These are phyloP conservation scores for Aethionema arabicum DNA, from an alignment of 345 rosid species.

Conservation along the genomic window DNA sequence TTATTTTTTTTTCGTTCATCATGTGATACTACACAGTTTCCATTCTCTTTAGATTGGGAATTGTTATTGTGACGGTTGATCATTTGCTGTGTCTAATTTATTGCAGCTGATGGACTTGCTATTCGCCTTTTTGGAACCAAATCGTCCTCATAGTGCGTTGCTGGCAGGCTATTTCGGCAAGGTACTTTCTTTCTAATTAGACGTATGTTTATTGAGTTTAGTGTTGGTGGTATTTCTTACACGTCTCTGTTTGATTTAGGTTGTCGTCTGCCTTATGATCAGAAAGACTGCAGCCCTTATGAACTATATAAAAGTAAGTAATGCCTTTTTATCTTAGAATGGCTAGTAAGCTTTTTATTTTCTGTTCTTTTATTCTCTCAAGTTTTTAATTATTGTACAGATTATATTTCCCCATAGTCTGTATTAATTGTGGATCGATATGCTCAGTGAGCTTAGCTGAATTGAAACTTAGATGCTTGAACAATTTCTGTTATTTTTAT, in stretches of 20 bases:
- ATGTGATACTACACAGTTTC: neutral
- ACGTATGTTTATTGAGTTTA: conserved; percentile 11
- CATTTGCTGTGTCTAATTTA: conserved; percentile 13
- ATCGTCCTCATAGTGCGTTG: conserved; percentile 76
- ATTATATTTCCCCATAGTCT: conserved; percentile 11
- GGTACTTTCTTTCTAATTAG: conserved; percentile 41
- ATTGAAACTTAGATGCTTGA: neutral
- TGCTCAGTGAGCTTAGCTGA: conserved; percentile 18
- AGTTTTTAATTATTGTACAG: neutral
- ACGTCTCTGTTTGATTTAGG: conserved; percentile 47
- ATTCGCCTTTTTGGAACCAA: conserved; percentile 84
- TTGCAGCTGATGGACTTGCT: conserved; percentile 85
- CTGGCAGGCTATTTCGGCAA: conserved; percentile 97
- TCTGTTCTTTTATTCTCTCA: conserved; percentile 3
- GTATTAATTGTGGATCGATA: neutral
- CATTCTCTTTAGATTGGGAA: conserved; percentile 12
- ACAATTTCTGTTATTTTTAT: neutral
- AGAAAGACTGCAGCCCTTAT: conserved; percentile 84
- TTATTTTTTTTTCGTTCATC: neutral
- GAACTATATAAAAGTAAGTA: conserved; percentile 85
- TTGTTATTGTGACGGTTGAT: neutral
- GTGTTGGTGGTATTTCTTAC: conserved; percentile 20
- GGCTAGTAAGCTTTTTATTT: neutral
- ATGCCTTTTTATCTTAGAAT: neutral
- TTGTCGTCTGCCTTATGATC: conserved; percentile 88